Conservation (phyloP, 257 asterid species). For the Henckelia pumila region DNA sequence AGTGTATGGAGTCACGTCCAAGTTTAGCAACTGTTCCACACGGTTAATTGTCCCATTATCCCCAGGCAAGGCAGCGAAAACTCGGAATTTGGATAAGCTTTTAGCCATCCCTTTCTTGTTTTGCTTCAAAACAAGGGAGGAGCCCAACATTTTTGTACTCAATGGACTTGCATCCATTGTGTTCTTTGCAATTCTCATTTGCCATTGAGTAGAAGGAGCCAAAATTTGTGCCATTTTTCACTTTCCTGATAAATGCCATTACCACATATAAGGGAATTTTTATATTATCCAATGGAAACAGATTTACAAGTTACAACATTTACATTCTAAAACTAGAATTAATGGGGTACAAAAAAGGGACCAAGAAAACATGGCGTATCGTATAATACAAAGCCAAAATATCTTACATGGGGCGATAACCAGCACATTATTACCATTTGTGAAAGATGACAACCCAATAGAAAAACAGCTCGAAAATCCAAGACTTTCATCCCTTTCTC, state of each 20-base stretch:
- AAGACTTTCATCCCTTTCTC: neutral
- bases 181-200: conserved; percentile 64
- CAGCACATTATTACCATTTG: neutral
- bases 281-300: neutral
- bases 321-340: neutral
- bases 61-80: conserved; percentile 55
- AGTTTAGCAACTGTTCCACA: conserved; percentile 77
- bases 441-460: neutral
- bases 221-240: conserved; percentile 84
- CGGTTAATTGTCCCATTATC: conserved; percentile 70
- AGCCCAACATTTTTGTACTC: conserved; percentile 69
- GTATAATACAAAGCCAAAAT: neutral
- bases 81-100: conserved; percentile 62
- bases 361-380: neutral
- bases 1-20: conserved; percentile 77
- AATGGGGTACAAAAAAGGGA: neutral
- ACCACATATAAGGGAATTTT: conserved; percentile 13
- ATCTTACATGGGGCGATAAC: neutral
- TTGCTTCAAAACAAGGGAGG: conserved; percentile 65
- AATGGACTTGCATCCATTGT: conserved; percentile 52
- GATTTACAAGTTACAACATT: neutral
- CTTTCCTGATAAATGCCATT: conserved; percentile 27
- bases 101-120: conserved; percentile 53
- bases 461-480: neutral
- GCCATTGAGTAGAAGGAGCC: conserved; percentile 98